These are phyloP conservation scores for Clarireedia hainanense DNA, from an alignment of 2,329 filamentous ascomycete genomes.

Conservation along the genomic window DNA sequence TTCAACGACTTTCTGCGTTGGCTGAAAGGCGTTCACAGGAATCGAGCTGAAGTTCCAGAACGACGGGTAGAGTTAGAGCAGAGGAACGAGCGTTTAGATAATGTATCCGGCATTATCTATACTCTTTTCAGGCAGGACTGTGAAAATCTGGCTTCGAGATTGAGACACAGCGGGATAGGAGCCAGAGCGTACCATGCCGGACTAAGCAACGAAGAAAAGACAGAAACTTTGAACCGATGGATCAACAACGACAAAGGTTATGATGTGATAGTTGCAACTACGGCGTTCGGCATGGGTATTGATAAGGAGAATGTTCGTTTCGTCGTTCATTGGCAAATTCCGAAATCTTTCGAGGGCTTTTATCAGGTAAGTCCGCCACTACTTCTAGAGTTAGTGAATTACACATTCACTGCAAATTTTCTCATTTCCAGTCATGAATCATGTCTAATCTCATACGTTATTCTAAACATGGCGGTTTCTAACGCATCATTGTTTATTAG, in stretches of 20 bases:
- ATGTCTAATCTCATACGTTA: too few relatives aligned
- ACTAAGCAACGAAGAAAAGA: slow-evolving; percentile 59
- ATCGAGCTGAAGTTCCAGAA: slow-evolving; percentile 50
- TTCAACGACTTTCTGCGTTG: slow-evolving; percentile 69
- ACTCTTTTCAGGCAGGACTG: slow-evolving; percentile 69
- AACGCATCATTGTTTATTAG: slow-evolving; percentile 7
- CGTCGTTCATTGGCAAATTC: slow-evolving; percentile 88
- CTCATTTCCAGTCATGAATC: too few relatives aligned
- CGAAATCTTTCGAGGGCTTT: slow-evolving; percentile 91
- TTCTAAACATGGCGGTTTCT: too few relatives aligned
- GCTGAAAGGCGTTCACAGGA: slow-evolving; percentile 64
- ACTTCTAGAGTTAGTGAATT: too few relatives aligned
- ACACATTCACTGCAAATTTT: too few relatives aligned
- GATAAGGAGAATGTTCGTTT: slow-evolving; percentile 94
- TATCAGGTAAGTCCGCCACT: slow-evolving; percentile 49
- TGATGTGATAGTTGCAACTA: slow-evolving; percentile 90
- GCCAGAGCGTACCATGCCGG: slow-evolving; percentile 68
- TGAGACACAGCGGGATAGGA: slow-evolving; percentile 62
- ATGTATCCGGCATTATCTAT: slow-evolving; percentile 73
- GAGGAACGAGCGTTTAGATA: slow-evolving; percentile 48
- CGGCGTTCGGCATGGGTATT: slow-evolving; percentile 96
- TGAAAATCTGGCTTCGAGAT: slow-evolving; percentile 57
- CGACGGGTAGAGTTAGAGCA: slow-evolving; percentile 51
- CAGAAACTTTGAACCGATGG: slow-evolving; percentile 64
- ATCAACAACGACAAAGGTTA: slow-evolving; percentile 67